Evolutionary conservation across 2,329 filamentous ascomycete genomes (phyloP).

Genomic region (Cordyceps tenuipes): DNA sequence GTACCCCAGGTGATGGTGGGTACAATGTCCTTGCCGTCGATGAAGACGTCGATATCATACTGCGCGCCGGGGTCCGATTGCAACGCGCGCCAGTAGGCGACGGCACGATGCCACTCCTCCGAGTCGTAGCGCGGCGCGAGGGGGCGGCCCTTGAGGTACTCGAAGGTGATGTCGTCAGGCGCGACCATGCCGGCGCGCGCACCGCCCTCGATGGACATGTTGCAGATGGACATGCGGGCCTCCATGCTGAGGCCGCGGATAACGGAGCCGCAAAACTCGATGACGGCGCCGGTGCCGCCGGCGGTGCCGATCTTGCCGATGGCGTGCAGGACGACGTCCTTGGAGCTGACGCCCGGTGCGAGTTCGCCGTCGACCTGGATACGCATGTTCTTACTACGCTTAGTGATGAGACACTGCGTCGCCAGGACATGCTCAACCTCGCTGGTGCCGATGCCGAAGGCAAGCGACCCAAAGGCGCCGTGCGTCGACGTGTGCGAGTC

Average conservation of each 20-base stretch:
- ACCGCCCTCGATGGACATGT: constrained; percentile 97
- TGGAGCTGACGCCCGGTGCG: constrained; percentile 84
- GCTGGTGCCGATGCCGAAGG: constrained; percentile 94
- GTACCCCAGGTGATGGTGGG: constrained; percentile 97
- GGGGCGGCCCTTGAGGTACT: constrained; percentile 87
- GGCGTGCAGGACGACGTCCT: constrained; percentile 87
- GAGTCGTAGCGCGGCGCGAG: constrained; percentile 79
- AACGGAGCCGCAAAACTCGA: constrained; percentile 94
- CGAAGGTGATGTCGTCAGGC: constrained; percentile 86
- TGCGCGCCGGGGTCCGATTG: constrained; percentile 81
- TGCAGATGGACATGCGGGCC: constrained; percentile 98
- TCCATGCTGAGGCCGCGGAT: constrained; percentile 89
- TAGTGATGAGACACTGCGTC: constrained; percentile 90
- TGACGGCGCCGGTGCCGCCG: constrained; percentile 87
- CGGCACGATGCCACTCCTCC: constrained; percentile 81
- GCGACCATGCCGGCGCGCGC: constrained; percentile 95
- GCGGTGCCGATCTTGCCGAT: constrained; percentile 94
- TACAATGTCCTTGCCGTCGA: constrained; percentile 86
- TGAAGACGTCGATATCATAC: constrained; percentile 82
- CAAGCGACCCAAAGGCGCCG: constrained; percentile 88
- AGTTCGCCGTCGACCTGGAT: constrained; percentile 90
- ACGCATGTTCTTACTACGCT: constrained; percentile 97
- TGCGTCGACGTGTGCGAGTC: constrained; percentile 98
- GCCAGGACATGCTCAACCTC: constrained; percentile 98
- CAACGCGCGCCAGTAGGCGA: constrained; percentile 79